Conservation (phyloP, 1,139 yeast species). For the Cylindricascospora bacillispora region DNA sequence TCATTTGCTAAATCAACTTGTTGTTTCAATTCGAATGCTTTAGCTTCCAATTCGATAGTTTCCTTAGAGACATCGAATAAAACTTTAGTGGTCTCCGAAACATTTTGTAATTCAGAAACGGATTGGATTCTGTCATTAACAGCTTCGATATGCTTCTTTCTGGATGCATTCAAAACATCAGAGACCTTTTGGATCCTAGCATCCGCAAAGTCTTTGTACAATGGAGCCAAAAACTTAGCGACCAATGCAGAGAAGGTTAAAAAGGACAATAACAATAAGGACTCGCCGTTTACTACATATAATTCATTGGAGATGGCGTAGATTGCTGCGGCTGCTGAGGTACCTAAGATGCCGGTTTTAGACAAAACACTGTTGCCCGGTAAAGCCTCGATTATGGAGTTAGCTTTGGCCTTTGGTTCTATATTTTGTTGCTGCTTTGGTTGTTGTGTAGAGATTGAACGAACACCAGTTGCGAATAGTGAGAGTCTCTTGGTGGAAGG, state of each 20-base stretch:
- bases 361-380: constrained; percentile 85
- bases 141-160: constrained; percentile 81
- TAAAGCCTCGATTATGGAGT: constrained; percentile 76
- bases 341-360: constrained; percentile 91
- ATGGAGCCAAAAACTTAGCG: constrained; percentile 86
- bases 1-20: constrained; percentile 73
- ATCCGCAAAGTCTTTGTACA: constrained; percentile 90
- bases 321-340: constrained; percentile 85
- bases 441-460: constrained; percentile 32
- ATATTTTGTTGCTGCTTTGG: constrained; percentile 35
- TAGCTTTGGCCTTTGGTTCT: constrained; percentile 89
- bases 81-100: constrained; percentile 80
- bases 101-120: constrained; percentile 83
- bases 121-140: constrained; percentile 85
- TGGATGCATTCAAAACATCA: constrained; percentile 73
- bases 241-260: constrained; percentile 60
- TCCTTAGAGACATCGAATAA: constrained; percentile 91
- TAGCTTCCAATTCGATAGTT: constrained; percentile 90
- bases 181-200: constrained; percentile 78
- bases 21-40: constrained; percentile 87
- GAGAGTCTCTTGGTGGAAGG: too few species aligned
- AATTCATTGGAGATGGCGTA: constrained; percentile 92
- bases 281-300: constrained; percentile 87
- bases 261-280: constrained; percentile 73
- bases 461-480: constrained; percentile 41